Base-by-base conservation (phyloP, 1,139 yeast species). In the Eremothecium gossypii region DNA sequence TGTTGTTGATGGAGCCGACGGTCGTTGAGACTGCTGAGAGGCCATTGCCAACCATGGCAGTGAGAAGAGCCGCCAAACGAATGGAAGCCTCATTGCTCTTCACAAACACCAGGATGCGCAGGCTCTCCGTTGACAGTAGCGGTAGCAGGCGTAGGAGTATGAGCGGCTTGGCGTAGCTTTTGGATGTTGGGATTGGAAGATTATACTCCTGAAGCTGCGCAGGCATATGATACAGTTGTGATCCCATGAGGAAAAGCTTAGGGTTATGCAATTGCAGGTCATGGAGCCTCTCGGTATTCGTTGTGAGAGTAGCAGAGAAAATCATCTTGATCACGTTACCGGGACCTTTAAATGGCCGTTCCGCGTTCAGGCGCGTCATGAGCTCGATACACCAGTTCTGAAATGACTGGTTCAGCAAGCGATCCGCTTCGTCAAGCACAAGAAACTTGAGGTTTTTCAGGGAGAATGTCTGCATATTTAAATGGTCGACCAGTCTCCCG, bases 401-500 rank as follows among this genome's bases (percentile, higher is more conserved):
- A 63, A 86, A 91, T 27, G 85, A 77, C 60, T 91, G 97, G 58
- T 86, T 86, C 49, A 91, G 71, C 44, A 91, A 68, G 46, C 96
- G 70, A 67, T 91, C 99, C 2, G 97, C 98, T 64, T 91, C 99
- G 65, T 91, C 99, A 34, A 91, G 76, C 3, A 91, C 84, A 52
- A 93, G 67, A 60, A 74, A 86, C 49, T 76, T 70, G 46, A 91
- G 67, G 45, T 72, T 67, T 17, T 66, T 61, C 44, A 86, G 61
- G 44, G 60, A 49, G 8, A 66, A 50, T 20, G 66, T 60, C n/a
- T 55, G 48, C 46, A 66, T 29, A 31, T 67, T 64, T 36, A 89
- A 61, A 62, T 91, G 98, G 51, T 93, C 98, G 10, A 91, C 96
- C 37, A 91, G 67, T 59, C 98, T 73, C 48, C 99, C 99, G 0